Conservation (phyloP, 2,329 filamentous ascomycete species). For the Cytospora leucostoma region DNA sequence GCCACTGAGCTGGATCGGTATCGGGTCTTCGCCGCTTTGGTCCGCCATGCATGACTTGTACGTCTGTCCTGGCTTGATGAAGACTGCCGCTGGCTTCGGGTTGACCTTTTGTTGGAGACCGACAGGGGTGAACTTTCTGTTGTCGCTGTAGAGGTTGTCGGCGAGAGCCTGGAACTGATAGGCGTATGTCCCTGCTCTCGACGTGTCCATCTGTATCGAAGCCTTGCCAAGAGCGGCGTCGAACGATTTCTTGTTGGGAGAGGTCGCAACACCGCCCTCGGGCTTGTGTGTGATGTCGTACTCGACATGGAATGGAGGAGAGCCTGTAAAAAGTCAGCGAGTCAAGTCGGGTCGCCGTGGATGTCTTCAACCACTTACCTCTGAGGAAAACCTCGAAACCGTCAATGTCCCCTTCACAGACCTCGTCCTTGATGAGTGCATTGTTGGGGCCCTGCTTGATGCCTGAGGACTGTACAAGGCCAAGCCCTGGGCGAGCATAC, state of each 20-base stretch:
- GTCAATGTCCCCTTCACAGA: conserved; percentile 95
- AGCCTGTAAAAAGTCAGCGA: conserved; percentile 53
- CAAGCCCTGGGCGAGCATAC: conserved; percentile 77
- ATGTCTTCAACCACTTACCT: conserved; percentile 52
- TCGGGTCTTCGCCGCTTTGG: conserved; percentile 77
- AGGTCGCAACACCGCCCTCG: conserved; percentile 61
- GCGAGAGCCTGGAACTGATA: conserved; percentile 84
- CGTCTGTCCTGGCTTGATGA: conserved; percentile 83
- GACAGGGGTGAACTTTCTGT: conserved; percentile 64
- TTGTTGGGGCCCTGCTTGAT: conserved; percentile 55
- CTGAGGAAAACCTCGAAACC: conserved; percentile 78
- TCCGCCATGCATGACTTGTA: conserved; percentile 95
- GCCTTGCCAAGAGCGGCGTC: conserved; percentile 76
- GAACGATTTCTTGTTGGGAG: conserved; percentile 68
- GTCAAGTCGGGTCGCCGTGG: not conserved
- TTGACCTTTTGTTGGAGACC: conserved; percentile 81
- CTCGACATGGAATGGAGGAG: conserved; percentile 78
- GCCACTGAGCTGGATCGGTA: conserved; percentile 83
- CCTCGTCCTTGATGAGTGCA: conserved; percentile 69
- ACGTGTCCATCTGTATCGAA: conserved; percentile 83
- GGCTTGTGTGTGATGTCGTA: conserved; percentile 79
- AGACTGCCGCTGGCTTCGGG: conserved; percentile 77
- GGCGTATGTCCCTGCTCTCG: conserved; percentile 77
- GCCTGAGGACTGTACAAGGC: conserved; percentile 64
- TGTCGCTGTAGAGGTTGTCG: conserved; percentile 82